A percentile compares a stretch with the other conserved stretches of the same genome.
These are phyloP conservation scores for Fusarium albidum DNA, from an alignment of 2,329 filamentous ascomycete genomes.

Conservation along the genomic window DNA sequence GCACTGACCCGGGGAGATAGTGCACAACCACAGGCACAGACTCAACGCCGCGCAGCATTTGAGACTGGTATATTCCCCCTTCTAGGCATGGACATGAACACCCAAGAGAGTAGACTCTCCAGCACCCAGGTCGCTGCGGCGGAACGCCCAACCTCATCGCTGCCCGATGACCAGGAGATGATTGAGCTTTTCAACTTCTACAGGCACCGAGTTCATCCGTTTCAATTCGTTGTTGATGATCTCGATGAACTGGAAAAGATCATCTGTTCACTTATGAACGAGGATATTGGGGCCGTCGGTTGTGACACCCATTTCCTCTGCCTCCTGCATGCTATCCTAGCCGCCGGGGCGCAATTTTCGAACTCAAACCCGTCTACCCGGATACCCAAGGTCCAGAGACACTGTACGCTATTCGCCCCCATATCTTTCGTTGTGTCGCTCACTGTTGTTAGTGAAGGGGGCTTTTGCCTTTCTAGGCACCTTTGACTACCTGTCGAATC, in stretches of 20 bases:
- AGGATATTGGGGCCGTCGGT: background rate
- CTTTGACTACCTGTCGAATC: constrained; percentile 21
- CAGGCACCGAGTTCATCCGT: constrained; percentile 20
- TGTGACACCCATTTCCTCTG: constrained; percentile 11
- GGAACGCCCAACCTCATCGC: background rate
- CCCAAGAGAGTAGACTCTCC: background rate
- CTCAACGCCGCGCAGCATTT: constrained; percentile 22
- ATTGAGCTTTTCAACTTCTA: constrained; percentile 27
- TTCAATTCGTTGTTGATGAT: constrained; percentile 22
- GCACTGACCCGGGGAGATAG: constrained; percentile 13
- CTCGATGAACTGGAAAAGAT: constrained; percentile 17
- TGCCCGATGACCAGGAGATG: constrained; percentile 18
- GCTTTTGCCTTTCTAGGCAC: constrained; percentile 16
- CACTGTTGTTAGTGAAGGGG: constrained; percentile 6
- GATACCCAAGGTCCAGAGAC: constrained; percentile 5
- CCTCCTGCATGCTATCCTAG: constrained; percentile 31
- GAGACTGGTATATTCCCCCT: constrained; percentile 29
- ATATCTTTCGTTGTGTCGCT: background rate
- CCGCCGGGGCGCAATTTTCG: constrained; percentile 32
- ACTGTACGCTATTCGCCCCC: background rate
- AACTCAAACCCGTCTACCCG: constrained; percentile 9
- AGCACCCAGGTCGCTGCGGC: background rate
- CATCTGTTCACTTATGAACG: constrained; percentile 21
- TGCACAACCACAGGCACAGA: constrained; percentile 4
- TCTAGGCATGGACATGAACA: constrained; percentile 10